Base-by-base conservation (phyloP, 345 rosid species). In the Trapa bicornis region DNA sequence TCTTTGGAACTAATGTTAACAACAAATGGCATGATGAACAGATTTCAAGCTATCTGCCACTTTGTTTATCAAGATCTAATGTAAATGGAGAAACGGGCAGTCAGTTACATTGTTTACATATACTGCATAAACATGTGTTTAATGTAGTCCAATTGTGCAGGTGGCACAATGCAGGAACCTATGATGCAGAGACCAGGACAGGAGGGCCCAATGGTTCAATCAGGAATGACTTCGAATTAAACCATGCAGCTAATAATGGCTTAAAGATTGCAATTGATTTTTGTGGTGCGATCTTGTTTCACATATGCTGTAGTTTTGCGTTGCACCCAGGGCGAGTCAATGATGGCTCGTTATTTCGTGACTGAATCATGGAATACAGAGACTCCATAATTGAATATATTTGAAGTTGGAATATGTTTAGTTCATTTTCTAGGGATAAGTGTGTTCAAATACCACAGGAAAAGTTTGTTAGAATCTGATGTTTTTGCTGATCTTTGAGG, bases 121-220 rank as follows among this genome's bases (percentile, higher is more conserved):
- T 2, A 2, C 16, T 6, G 38, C 17, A 48, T 54, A 32, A 53
- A 58, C 5, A n/a, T 33, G 7, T 4, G 65, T 64, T 53, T 37
- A 60, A 38, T 54, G 60, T 22, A 22, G 22, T 22, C 60, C 6
- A 58, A 37, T 52, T 70, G 29, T 22, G 72, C 70, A 87, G 92
- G 75, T 91, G 93, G 93, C 96, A 89, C 65, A 91, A 93, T 43
- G 98, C 98, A 7, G 97, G 98, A 68, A 92, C 97, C 17, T 89
- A 89, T 65, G 94, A 89, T 75, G 86, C 88, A 1, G 82, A 75
- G 47, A 85, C 85, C 8, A 85, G 77, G 76, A 89, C 87, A 0
- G 97, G 98, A 69, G 98, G 98, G n/a, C 85, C 97, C 47, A 65
- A 93, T 74, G 98, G 97, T 38, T 89, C 98, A 1, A 86, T 88